Percentiles rank a stretch among this genome's conserved stretches.
Evolutionary conservation across 176 grass and related monocot genomes (phyloP).

Genomic region (Triticum aestivum): DNA sequence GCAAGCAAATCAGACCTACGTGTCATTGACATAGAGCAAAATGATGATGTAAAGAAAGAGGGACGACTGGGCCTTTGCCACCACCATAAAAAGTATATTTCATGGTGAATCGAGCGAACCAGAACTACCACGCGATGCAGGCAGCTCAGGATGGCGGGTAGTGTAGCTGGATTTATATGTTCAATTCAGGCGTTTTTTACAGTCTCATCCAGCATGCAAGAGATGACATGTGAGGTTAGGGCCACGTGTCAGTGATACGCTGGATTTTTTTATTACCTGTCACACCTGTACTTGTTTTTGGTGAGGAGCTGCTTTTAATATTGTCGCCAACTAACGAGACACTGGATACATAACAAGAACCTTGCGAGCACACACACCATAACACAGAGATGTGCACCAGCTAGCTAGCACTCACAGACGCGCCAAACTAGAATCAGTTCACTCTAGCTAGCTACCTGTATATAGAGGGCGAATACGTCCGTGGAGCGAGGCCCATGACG

Average conservation of each 20-base stretch:
- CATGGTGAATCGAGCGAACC: too few species aligned
- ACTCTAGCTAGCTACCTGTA: neutral
- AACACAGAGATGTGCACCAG: neutral
- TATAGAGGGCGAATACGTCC: neutral
- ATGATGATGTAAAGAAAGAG: too few species aligned
- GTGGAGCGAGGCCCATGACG: conserved; percentile 30
- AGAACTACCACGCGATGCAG: too few species aligned
- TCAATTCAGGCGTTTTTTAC: too few species aligned
- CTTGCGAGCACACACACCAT: neutral
- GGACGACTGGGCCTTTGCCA: too few species aligned
- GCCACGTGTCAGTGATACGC: neutral
- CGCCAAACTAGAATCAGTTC: neutral
- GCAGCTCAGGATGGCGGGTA: too few species aligned
- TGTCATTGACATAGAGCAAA: too few species aligned
- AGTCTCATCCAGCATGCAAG: neutral
- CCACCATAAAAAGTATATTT: too few species aligned
- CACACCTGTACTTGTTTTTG: neutral
- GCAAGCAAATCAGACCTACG: too few species aligned
- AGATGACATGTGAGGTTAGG: neutral
- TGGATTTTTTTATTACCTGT: neutral
- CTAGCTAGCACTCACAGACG: neutral
- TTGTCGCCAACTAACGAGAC: neutral
- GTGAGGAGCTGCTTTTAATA: neutral
- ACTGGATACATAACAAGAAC: neutral
- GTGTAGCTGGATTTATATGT: too few species aligned